Conservation (phyloP, 768 basidiomycete species). For the Mycena capillaripes region DNA sequence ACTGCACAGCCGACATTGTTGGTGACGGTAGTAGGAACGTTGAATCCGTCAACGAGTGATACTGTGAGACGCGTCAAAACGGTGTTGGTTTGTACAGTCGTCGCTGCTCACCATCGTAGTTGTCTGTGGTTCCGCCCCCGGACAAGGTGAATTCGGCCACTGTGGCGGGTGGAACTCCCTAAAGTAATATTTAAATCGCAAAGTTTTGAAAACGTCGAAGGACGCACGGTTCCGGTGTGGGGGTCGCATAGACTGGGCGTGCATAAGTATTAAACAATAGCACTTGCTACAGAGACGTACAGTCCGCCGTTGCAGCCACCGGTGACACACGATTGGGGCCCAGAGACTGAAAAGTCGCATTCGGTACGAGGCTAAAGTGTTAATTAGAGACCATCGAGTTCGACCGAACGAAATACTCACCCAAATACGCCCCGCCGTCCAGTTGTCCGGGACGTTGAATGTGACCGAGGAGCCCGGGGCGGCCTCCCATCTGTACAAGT, state of each 20-base stretch:
- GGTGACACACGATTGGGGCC: conserved; percentile 54
- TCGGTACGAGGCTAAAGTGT: conserved; percentile 52
- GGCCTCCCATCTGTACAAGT: conserved; percentile 37
- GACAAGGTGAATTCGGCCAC: not conserved
- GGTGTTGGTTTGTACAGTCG: not conserved
- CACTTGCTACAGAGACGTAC: not conserved
- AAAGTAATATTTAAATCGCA: not conserved
- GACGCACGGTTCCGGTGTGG: conserved; percentile 42
- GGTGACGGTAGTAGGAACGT: conserved; percentile 57
- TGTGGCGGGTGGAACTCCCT: conserved; percentile 57
- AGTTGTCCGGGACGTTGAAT: conserved; percentile 61
- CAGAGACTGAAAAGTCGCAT: conserved; percentile 57
- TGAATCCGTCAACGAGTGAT: conserved; percentile 58
- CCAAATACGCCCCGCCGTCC: conserved; percentile 67
- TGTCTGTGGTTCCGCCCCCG: not conserved
- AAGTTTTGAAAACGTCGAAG: too few relatives aligned
- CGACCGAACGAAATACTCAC: conserved; percentile 40
- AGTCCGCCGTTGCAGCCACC: conserved; percentile 65
- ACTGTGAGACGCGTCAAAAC: not conserved
- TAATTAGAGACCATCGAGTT: not conserved
- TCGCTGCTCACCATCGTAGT: not conserved
- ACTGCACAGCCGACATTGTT: conserved; percentile 53
- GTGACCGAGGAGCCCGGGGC: conserved; percentile 42
- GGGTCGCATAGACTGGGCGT: conserved; percentile 45
- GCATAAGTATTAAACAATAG: not conserved